Evolutionary conservation across 208 protist species (phyloP).

Genomic region (Eutreptiella sp.): DNA sequence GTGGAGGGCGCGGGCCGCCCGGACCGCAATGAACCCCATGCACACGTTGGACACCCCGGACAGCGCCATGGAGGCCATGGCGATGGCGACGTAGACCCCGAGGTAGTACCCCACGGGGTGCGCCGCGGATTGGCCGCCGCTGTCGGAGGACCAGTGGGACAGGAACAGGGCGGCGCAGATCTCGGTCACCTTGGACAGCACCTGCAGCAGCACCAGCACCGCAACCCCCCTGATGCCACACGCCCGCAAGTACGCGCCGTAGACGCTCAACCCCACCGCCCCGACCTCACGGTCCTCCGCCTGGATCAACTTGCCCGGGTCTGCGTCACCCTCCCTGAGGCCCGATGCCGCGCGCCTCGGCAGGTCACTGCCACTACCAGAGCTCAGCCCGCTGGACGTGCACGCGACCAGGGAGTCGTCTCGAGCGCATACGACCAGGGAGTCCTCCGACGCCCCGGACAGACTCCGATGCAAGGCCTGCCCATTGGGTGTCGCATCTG

Average conservation of each 20-base stretch:
- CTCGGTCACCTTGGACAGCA: neutral
- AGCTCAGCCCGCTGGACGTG: too few species aligned
- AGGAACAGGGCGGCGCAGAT: neutral
- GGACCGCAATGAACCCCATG: slow-evolving; percentile 8
- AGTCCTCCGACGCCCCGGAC: too few species aligned
- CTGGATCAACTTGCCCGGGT: neutral
- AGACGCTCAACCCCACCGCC: neutral
- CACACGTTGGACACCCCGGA: neutral
- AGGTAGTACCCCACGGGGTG: neutral
- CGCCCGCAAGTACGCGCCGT: neutral
- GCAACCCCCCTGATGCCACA: neutral
- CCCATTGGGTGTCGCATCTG: too few species aligned
- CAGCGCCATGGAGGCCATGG: neutral
- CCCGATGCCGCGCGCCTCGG: too few species aligned
- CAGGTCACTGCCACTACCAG: too few species aligned
- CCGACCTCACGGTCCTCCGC: neutral
- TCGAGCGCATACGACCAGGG: too few species aligned
- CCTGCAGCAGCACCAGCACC: neutral
- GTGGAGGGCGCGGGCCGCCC: slow-evolving; percentile 3
- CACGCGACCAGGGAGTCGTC: too few species aligned
- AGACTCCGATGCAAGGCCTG: too few species aligned
- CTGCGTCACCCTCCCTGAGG: neutral
- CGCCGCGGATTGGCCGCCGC: neutral
- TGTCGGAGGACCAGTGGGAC: neutral
- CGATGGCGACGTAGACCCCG: neutral